Evolutionary conservation across 2,329 filamentous ascomycete species (phyloP).

Genomic region (Dothidotthia symphoricarpi): DNA sequence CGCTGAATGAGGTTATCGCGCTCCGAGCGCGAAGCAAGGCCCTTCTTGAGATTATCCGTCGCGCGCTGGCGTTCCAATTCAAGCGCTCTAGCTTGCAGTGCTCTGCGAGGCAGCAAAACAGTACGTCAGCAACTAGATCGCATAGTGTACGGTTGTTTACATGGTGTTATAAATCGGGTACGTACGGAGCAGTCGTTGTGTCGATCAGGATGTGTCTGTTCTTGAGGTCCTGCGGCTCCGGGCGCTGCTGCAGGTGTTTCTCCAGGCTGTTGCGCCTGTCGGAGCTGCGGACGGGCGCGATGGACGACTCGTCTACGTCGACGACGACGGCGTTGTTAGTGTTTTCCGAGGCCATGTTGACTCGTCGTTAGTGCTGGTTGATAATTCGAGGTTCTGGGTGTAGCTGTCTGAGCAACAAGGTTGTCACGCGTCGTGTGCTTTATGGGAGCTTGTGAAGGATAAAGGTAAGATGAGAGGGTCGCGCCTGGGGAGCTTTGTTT

Average conservation of each 20-base stretch:
- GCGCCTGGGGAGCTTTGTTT: too few relatives aligned
- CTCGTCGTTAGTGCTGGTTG: conserved; percentile 9
- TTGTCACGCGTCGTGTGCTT: too few relatives aligned
- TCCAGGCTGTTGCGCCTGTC: conserved; percentile 59
- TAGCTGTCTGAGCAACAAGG: too few relatives aligned
- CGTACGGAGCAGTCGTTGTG: conserved; percentile 65
- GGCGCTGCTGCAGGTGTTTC: conserved; percentile 50
- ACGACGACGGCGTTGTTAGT: conserved; percentile 6
- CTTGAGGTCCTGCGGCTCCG: conserved; percentile 61
- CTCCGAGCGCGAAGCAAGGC: conserved; percentile 62
- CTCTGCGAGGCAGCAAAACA: conserved; percentile 38
- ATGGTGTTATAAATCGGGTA: conserved; percentile 9
- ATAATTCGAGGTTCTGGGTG: too few relatives aligned
- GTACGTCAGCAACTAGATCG: too few relatives aligned
- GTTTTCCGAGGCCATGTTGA: conserved; percentile 31
- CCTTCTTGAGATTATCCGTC: conserved; percentile 63
- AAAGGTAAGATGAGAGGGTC: too few relatives aligned
- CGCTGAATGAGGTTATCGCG: conserved; percentile 76
- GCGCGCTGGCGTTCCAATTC: conserved; percentile 65
- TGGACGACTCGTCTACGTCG: conserved; percentile 42
- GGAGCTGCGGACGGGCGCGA: conserved; percentile 48
- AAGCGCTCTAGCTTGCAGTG: conserved; percentile 60
- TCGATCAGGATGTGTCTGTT: conserved; percentile 67
- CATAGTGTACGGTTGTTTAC: too few relatives aligned
- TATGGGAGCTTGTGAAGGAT: too few relatives aligned